Evolutionary conservation across 2,329 filamentous ascomycete genomes (phyloP).

Genomic region (Phyllosticta citriasiana): DNA sequence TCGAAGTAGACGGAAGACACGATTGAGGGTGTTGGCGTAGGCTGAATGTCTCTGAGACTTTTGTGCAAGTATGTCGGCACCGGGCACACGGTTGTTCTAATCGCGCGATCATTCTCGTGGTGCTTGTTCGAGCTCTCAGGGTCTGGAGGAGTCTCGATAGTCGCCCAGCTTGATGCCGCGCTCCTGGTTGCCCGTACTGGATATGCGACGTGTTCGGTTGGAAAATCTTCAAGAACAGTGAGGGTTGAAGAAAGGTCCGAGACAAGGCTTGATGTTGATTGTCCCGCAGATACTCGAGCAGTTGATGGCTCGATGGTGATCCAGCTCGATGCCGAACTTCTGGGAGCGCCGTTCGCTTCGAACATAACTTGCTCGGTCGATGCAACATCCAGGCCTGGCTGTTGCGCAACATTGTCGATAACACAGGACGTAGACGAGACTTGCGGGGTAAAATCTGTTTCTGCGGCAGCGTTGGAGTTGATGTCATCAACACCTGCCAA

Average conservation of each 20-base stretch:
- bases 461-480: neutral
- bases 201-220: neutral
- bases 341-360: neutral
- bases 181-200: neutral
- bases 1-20: neutral
- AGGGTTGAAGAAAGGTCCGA: neutral
- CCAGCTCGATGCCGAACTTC: neutral
- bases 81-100: neutral
- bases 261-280: neutral
- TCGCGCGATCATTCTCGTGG: neutral
- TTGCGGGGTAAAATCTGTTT: neutral
- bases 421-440: neutral
- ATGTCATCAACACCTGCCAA: neutral
- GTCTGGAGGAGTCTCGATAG: neutral
- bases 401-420: neutral
- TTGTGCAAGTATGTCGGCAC: neutral
- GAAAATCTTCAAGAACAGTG: neutral
- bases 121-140: neutral
- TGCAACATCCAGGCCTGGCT: neutral
- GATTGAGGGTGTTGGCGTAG: neutral
- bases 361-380: neutral
- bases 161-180: neutral
- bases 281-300: neutral
- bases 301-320: neutral
- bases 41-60: neutral